Evolutionary conservation across 192 early-diverging fungal species (phyloP), one percentile per base, ranked within the genome.

Genomic region (Chytriomyces sp.): DNA sequence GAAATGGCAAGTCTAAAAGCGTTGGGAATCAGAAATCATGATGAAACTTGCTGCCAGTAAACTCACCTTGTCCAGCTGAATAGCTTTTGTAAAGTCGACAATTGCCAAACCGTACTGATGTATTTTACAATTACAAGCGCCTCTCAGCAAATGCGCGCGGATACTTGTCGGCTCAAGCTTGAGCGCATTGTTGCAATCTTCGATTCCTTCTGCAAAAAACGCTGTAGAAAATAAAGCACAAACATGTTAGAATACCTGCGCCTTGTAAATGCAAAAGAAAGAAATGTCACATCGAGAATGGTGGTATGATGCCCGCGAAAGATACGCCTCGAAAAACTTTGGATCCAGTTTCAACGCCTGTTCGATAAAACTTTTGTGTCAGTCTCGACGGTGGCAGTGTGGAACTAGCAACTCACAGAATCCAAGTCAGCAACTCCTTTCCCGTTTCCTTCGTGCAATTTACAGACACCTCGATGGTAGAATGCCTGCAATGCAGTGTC

Each of bases 161-260:
- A 88, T 86, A 61, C 83, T 85, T n/a, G 85, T 84, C 7, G 88
- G 88, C 69, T 89, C 88, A 6, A 89, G 64, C 49, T 76, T 64
- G 45, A 87, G 63, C 3, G 87, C 87, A 47, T 80, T 69, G 45
- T 83, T 82, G 71, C 87, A 89, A 75, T 89, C 87, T 24, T 83
- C 83, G 35, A 89, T 77, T 5, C 82, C 79, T 49, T 82, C 76
- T 9, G 68, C 61, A 78, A 57, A 83, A 11, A 26, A 11, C 16
- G 73, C 80, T 61, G 59, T n/a, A 1, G 45, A 35, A 35, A 35
- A 35, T 35, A 1, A 2, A 35, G 2, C n/a, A 35, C 28, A 35
- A 2, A 1, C 28, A 35, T 1, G 28, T 35, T 35, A 1, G 28
- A 35, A 0, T 35, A 1, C 0, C 2, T 35, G 28, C 0, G 28